Conservation (phyloP, 1,284 basidiomycete species). For the Ustilago sp. region DNA sequence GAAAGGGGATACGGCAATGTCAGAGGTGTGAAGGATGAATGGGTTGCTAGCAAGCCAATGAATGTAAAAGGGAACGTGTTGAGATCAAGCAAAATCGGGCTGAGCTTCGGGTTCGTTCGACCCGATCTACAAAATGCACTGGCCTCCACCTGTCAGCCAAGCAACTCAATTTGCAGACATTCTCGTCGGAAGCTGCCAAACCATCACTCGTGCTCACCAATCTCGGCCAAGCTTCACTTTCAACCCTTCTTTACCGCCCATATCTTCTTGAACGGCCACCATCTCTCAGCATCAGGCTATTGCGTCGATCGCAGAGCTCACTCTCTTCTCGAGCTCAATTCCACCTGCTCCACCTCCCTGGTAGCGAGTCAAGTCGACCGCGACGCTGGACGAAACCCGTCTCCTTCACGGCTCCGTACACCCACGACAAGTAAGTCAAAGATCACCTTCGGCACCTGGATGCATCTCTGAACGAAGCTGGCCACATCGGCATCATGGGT, state of each 20-base stretch:
- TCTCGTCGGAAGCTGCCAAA: neutral
- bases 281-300: neutral
- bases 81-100: neutral
- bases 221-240: neutral
- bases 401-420: too few relatives aligned
- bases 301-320: neutral
- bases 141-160: constrained; percentile 35
- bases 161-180: neutral
- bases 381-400: too few relatives aligned
- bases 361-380: neutral
- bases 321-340: neutral
- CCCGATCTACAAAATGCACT: constrained; percentile 34
- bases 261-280: neutral
- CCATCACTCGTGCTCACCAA: neutral
- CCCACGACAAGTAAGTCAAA: too few relatives aligned
- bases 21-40: neutral
- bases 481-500: constrained; percentile 18
- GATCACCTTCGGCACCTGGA: neutral
- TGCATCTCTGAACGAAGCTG: neutral
- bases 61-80: neutral
- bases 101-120: neutral
- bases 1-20: neutral
- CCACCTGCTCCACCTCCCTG: neutral
- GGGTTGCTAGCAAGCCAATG: neutral
- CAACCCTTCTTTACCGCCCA: neutral